Base-by-base conservation (phyloP, 805 yeast genomes). In the Pichia scutulata region DNA sequence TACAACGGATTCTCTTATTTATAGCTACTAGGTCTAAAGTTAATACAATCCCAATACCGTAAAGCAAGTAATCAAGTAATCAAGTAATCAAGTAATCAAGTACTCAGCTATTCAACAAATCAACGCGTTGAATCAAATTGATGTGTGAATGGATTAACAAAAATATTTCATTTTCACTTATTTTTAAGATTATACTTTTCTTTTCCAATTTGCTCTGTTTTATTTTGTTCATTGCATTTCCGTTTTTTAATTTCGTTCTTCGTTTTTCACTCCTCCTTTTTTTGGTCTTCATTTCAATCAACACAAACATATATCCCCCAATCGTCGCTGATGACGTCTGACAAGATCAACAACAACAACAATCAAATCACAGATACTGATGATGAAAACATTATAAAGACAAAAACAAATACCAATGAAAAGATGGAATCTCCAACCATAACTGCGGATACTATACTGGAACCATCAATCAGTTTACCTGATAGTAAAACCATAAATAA, bases 401-500 rank as follows among this genome's bases (percentile, higher is more conserved):
- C 22, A 10, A 10, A 39, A 19, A 4, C 24, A 19, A 19, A 8
- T 39, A 39, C 24, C 2, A 10, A 33, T n/a, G 37, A 33, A n/a
- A 22, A 12, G 7, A 39, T 39, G 19, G 5, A 39, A 16, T 33
- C 19, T 3, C 9, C 37, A 16, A 16, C 19, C 5, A 7, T 8
- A 33, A 33, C 18, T 2, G n/a, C 18, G 2, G 37, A 33, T 16
- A 33, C n/a, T n/a, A 9, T 12, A 33, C 6, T 5, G 6, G 7
- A 5, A n/a, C 37, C 21, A 16, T 4, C 6, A 12, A 24, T 41
- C 8, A 25, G 10, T 12, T 18, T 46, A 8, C 46, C 52, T 13
- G 46, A 49, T 23, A 49, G 49, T 42, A 43, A 40, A 12, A 41
- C 49, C 6, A 44, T 48, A 6, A 42, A 48, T n/a, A 39, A 41